Base-by-base conservation (phyloP, 805 yeast species). In the Monosporozyma solicola region DNA sequence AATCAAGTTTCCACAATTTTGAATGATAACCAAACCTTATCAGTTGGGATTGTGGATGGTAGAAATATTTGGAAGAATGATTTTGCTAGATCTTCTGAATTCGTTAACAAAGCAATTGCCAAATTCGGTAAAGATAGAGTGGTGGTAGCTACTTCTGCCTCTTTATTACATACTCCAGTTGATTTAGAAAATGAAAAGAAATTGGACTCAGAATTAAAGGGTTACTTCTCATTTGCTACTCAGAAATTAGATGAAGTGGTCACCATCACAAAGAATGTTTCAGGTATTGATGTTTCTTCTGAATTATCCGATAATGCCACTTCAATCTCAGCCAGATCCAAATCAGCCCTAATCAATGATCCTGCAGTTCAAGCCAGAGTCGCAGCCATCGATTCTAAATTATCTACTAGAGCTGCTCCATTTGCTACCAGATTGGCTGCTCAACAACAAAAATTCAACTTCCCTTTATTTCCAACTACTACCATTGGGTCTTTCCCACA, bases 401-500 rank as follows among this genome's bases (percentile, higher is more conserved):
- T 80, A 76, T 80, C 92, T 59, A 80, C 86, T 72, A 89, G 99
- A 83, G 79, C 82, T 73, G 74, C 89, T 66, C 84, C 94, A 58
- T 94, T 94, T 84, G 82, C 85, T 65, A 79, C 74, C 62, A 88
- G 99, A 80, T 82, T 88, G 70, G 85, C 77, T 64, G 91, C 83
- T 66, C 99, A 94, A 80, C 80, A 87, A 79, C 77, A 74, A 65
- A 78, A 83, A 72, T 87, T 87, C 80, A 87, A 94, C 81, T 80
- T 94, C 74, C 99, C 99, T 65, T 78, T 87, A 71, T 94, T 94
- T 96, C 99, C 99, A 78, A 94, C 99, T 72, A 94, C 99, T 74
- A 94, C 99, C 68, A 94, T 94, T 75, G 99, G 99, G 76, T 94
- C 99, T 61, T 94, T 94, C 97, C 99, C 99, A 68, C 99, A 94